Percentiles rank a stretch among this genome's conserved stretches.
Conservation (phyloP, 495 filamentous ascomycete genomes). For the Penicillium egyptiacum region DNA sequence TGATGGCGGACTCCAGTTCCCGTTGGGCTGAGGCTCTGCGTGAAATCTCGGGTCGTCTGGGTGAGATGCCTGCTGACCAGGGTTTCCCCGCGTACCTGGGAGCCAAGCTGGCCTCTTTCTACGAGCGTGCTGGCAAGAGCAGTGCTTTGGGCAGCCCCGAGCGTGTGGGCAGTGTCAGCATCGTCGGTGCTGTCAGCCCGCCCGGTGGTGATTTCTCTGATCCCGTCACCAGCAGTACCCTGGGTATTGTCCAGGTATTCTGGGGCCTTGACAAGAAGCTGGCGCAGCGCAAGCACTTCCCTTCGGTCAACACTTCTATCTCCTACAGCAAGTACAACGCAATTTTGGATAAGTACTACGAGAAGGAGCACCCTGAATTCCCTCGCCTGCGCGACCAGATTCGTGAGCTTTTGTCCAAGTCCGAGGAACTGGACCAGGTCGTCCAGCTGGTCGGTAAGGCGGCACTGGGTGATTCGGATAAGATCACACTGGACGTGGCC, state of each 20-base stretch:
- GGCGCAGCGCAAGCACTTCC: constrained; percentile 98
- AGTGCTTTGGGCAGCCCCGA: constrained; percentile 83
- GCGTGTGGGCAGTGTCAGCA: constrained; percentile 88
- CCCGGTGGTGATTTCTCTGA: constrained; percentile 99
- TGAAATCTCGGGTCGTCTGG: constrained; percentile 97
- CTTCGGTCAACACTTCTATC: constrained; percentile 92
- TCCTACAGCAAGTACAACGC: constrained; percentile 97
- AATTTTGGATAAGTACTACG: constrained; percentile 86
- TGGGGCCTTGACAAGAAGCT: constrained; percentile 99
- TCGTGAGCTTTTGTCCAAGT: constrained; percentile 87
- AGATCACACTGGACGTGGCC: constrained; percentile 95
- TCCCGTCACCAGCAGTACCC: constrained; percentile 89
- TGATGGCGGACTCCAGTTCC: constrained; percentile 99
- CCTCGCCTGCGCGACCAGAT: constrained; percentile 89
- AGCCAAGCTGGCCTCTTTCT: constrained; percentile 97
- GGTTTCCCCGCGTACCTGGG: constrained; percentile 98
- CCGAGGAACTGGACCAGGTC: constrained; percentile 96
- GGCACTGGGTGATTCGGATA: constrained; percentile 92
- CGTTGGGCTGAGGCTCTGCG: constrained; percentile 98
- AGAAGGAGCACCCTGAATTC: constrained; percentile 90
- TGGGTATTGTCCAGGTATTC: constrained; percentile 98
- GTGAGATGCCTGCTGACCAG: constrained; percentile 99
- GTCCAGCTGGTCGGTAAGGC: constrained; percentile 98
- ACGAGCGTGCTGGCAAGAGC: constrained; percentile 93
- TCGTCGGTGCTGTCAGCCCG: constrained; percentile 95